Evolutionary conservation across 768 basidiomycete genomes (phyloP), one percentile per base, ranked within the genome.

Genomic region (Suillus subalutaceus): DNA sequence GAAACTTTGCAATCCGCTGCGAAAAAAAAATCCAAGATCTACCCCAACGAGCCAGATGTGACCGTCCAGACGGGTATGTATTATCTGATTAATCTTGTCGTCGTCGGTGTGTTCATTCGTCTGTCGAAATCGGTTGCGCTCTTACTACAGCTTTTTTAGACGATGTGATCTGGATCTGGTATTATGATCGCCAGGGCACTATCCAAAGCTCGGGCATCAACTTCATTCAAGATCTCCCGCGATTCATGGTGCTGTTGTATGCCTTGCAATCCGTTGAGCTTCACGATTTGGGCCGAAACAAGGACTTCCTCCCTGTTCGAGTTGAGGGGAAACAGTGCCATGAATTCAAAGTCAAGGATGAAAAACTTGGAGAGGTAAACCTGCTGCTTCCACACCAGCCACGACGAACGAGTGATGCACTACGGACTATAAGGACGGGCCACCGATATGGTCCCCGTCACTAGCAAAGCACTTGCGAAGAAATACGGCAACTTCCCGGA

Each of bases 161-260:
- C 9, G 64, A 59, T 23, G 7, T 59, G 1, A 6, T 65, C 6
- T 65, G 38, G 26, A 26, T 60, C 18, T 65, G 56, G 41, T 59
- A 59, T 46, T 60, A 44, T 37, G 57, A 65, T 48, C 41, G 41
- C 4, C 41, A 41, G 6, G 41, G 41, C 4, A 41, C 1, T 4
- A 16, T 41, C 4, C 41, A 41, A 41, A 16, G 41, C 41, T 41
- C 41, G 6, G 41, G 41, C 3, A 41, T 41, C 41, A 41, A 41
- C 41, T 41, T 41, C 15, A 41, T 41, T 6, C 41, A 41, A 41
- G 41, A 41, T 41, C 41, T 41, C 41, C 41, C 41, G 41, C 41
- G 41, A 41, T 41, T 41, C 41, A 41, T 41, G 41, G 41, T 41
- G 41, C 15, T 41, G 12, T 6, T 41, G 41, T 41, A 41, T 12